These are phyloP conservation scores for Sphaerulina vaccinii DNA, from an alignment of 2,329 filamentous ascomycete species.

Conservation along the genomic window DNA sequence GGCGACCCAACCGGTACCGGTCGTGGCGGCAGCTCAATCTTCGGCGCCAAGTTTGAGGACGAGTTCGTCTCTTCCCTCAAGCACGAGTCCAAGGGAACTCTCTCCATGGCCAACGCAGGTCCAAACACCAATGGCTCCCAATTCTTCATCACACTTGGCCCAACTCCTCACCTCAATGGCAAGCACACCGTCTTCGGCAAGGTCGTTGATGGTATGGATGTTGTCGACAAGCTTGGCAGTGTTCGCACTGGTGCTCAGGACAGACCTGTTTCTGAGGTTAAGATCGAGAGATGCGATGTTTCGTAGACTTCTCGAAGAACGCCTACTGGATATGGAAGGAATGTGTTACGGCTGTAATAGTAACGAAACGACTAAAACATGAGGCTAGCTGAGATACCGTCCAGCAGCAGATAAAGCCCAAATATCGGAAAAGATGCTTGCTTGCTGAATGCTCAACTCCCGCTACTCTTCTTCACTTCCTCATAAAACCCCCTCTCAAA, in stretches of 20 bases:
- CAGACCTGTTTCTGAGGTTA: conserved; percentile 75
- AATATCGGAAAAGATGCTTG: no score
- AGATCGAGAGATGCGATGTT: conserved; percentile 53
- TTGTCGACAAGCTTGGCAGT: conserved; percentile 84
- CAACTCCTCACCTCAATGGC: conserved; percentile 81
- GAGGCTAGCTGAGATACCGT: no score
- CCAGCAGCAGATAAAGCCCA: no score
- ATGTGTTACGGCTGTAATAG: background rate
- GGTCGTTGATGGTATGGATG: conserved; percentile 84
- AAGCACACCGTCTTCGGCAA: conserved; percentile 96
- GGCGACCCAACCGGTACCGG: conserved; percentile 37
- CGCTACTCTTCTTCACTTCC: no score
- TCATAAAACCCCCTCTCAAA: conserved; percentile 10
- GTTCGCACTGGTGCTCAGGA: conserved; percentile 81
- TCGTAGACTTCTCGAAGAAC: conserved; percentile 20
- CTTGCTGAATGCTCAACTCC: no score
- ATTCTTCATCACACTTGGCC: conserved; percentile 83
- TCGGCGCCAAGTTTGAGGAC: conserved; percentile 82
- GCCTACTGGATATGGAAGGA: background rate
- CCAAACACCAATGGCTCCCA: conserved; percentile 91
- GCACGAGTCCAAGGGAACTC: conserved; percentile 69
- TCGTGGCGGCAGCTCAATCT: conserved; percentile 73
- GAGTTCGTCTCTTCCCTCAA: conserved; percentile 77
- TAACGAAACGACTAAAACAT: conserved; percentile 21
- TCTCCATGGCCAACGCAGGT: conserved; percentile 94